Evolutionary conservation across 2,329 filamentous ascomycete species (phyloP), one percentile per base, ranked within the genome.

Genomic region (Aspergillus cejpii): DNA sequence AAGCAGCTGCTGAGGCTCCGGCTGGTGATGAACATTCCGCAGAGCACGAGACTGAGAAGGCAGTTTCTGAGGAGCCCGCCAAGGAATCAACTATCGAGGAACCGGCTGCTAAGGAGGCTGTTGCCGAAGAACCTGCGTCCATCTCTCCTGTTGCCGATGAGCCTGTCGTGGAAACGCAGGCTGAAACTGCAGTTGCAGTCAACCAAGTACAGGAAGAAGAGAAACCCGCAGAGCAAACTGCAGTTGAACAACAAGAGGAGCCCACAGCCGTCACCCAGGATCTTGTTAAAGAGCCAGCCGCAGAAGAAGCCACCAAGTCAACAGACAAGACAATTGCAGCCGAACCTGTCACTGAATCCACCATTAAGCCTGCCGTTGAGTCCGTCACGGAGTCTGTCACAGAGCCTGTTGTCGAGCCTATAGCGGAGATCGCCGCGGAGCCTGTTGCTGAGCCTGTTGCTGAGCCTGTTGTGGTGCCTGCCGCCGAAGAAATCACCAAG

Each of bases 1-100:
- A 50, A 31, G 38, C 36, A 3, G 38, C 36, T 12, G 23, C 23
- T 14, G 44, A 55, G 41, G 29, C 41, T 8, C 20, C 48, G 8
- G 33, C 24, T 28, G 38, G 37, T 39, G 37, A 50, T 24, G 45
- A 46, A 26, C 23, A 28, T 26, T 29, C 20, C 41, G 43, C 41
- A 12, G 14, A 37, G 8, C n/a, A 14, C 2, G 15, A 10, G 8
- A 3, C 38, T 19, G 28, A 29, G 5, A 34, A 44, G 34, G 21
- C 31, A 15, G 4, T 17, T 17, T 31, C 23, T 5, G 41, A 44
- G 27, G 44, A 28, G 6, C 8, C 41, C 2, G 40, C 31, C n/a
- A 29, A 39, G n/a, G 50, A 53, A 23, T 14, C 41, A 14, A n/a
- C n/a, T n/a, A 20, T 19, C 11, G 34, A 43, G 7, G 37, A 44